Conservation (phyloP, 2,329 filamentous ascomycete species). For the Fusarium siculi region DNA sequence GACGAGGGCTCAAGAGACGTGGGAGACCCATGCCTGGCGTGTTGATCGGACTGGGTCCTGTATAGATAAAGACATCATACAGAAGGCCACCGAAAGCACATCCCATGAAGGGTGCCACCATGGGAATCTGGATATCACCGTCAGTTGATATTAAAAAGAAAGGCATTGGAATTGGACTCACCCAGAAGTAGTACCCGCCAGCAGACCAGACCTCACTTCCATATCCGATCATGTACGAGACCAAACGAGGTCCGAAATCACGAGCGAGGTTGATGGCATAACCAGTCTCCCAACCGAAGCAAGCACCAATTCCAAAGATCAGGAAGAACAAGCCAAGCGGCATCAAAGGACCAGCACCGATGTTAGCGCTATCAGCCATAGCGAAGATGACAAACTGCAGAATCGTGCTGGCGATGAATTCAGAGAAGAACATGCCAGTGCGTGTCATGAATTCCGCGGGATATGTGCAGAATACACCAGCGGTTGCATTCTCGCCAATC, state of each 20-base stretch:
- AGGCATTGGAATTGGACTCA: conserved; percentile 47
- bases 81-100: conserved; percentile 71
- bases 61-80: conserved; percentile 76
- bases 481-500: conserved; percentile 66
- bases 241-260: conserved; percentile 76
- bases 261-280: conserved; percentile 80
- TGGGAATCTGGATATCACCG: conserved; percentile 65
- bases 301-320: conserved; percentile 77
- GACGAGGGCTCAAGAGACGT: conserved; percentile 54
- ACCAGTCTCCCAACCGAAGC: conserved; percentile 81
- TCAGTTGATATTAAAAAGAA: not conserved
- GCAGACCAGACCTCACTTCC: conserved; percentile 73
- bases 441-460: conserved; percentile 73
- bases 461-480: conserved; percentile 79
- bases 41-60: conserved; percentile 76
- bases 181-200: conserved; percentile 79
- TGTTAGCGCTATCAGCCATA: conserved; percentile 67
- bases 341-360: conserved; percentile 65
- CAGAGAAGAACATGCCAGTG: conserved; percentile 75
- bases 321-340: conserved; percentile 76
- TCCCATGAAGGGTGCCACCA: conserved; percentile 76
- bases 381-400: conserved; percentile 79
- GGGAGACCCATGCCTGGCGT: conserved; percentile 72
- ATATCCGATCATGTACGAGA: conserved; percentile 75
- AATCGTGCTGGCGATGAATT: conserved; percentile 74